Evolutionary conservation across 257 asterid species (phyloP), one percentile per base, ranked within the genome.

Genomic region (Gardenia jasminoides): DNA sequence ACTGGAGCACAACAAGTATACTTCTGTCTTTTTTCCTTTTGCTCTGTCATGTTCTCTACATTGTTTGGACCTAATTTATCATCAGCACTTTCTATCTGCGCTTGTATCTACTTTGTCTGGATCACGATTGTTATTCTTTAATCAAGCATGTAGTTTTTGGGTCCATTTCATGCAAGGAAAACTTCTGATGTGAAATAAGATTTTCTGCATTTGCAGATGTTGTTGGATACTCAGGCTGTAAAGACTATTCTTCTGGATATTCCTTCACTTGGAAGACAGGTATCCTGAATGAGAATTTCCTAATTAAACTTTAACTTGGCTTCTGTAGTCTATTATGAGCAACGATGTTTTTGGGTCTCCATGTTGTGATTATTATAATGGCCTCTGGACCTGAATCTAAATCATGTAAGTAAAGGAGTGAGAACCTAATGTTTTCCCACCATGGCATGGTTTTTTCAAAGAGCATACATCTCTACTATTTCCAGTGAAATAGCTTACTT

Each of bases 191-290:
- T 15, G 41, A 59, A 72, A 43, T 22, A 33, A 41, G 79, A 39
- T 67, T 58, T 50, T 76, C 44, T 80, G 70, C 73, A 30, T 77
- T 70, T 88, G 90, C 97, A 95, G 98, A 95, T 95, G 99, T 82
- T 93, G 81, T 84, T 95, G 90, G 99, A 95, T 85, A 95, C 99
- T 15, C 99, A 95, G 83, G 99, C 98, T 31, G 97, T 95, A 68
- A 95, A 95, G 85, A 93, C 99, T 77, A 93, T 93, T 83, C 94
- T 93, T 82, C 88, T 95, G 79, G 99, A 95, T 71, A 89, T 95
- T 88, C 99, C 99, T 79, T 86, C 98, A 70, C 97, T 93, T 78
- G 99, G 89, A 47, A 93, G 90, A 82, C 97, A 95, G 97, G 99
- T 93, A 84, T 20, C 16, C 77, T 78, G 26, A 44, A 52, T 50